phyloP scores from a whole-genome alignment of 257 asterid species.

The Solanum pinnatisectum region DNA sequence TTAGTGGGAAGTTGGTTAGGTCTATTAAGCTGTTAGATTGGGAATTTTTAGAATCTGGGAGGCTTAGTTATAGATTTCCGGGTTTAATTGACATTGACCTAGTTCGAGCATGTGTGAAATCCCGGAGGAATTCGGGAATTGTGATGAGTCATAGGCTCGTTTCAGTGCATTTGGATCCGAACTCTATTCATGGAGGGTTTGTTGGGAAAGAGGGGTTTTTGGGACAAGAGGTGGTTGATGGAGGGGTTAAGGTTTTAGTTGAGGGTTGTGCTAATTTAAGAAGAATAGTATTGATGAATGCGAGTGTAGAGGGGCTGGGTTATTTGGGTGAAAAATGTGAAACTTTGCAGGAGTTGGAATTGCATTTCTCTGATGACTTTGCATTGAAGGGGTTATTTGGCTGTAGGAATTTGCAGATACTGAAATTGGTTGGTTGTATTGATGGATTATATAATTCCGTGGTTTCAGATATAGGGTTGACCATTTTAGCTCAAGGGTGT shows the following conservation, averaged over 20 bases:
- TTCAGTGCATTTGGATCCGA: slow-evolving; percentile 44
- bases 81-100: slow-evolving; percentile 56
- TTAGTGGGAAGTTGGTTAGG: slow-evolving; percentile 56
- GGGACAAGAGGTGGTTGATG: slow-evolving; percentile 36
- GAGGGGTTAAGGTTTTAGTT: slow-evolving; percentile 60
- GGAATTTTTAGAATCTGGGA: slow-evolving; percentile 90
- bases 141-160: slow-evolving; percentile 45
- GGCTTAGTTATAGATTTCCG: slow-evolving; percentile 61
- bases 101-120: slow-evolving; percentile 31
- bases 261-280: slow-evolving; percentile 64
- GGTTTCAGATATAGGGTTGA: slow-evolving; percentile 84
- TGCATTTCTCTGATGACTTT: slow-evolving; percentile 54
- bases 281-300: slow-evolving; percentile 49
- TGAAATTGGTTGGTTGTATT: slow-evolving; percentile 59
- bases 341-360: slow-evolving; percentile 82
- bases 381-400: slow-evolving; percentile 51
- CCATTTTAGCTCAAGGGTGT: slow-evolving; percentile 89
- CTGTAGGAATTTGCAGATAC: slow-evolving; percentile 68
- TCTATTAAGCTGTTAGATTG: slow-evolving; percentile 66
- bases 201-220: slow-evolving; percentile 39
- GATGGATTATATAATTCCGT: slow-evolving; percentile 53
- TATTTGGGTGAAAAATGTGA: slow-evolving; percentile 65
- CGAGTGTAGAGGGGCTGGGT: slow-evolving; percentile 56
- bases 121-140: slow-evolving; percentile 54
- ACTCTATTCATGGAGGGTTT: slow-evolving; percentile 29